phyloP scores from a whole-genome alignment of 106 monocot species.

The Cymbidium sinense region DNA sequence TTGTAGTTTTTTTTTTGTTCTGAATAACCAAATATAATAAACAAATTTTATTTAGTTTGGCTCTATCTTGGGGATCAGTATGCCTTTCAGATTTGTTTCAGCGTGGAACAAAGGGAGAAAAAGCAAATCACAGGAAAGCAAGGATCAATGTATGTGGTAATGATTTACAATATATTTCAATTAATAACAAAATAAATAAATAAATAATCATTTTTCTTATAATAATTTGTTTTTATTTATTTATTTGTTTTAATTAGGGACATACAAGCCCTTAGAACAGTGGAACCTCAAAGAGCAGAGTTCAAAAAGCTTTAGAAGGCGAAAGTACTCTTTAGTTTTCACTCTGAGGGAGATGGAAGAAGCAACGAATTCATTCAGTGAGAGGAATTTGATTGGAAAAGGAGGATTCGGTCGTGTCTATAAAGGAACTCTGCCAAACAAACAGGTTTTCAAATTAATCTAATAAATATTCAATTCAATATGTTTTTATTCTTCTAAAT shows the following conservation, averaged over 20 bases:
- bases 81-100: slow-evolving; percentile 72
- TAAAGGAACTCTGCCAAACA: slow-evolving; percentile 53
- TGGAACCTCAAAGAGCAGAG: slow-evolving; percentile 61
- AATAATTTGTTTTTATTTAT: not conserved
- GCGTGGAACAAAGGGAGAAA: slow-evolving; percentile 82
- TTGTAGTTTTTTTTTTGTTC: no score
- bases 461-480: not conserved
- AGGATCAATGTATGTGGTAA: slow-evolving; percentile 57
- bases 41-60: no score
- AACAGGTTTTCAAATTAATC: slow-evolving; percentile 39
- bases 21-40: no score
- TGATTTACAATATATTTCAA: not conserved
- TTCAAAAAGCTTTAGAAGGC: slow-evolving; percentile 25
- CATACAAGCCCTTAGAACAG: slow-evolving; percentile 59
- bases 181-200: not conserved
- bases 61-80: slow-evolving; percentile 10
- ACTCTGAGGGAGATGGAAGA: slow-evolving; percentile 88
- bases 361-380: slow-evolving; percentile 61
- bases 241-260: slow-evolving; percentile 52
- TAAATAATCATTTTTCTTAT: not conserved
- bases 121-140: slow-evolving; percentile 64
- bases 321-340: slow-evolving; percentile 53
- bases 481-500: no score
- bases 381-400: slow-evolving; percentile 70
- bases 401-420: slow-evolving; percentile 88